Evolutionary conservation across 306 rosid species (phyloP).

Genomic region (Lathyrus tuberosus): DNA sequence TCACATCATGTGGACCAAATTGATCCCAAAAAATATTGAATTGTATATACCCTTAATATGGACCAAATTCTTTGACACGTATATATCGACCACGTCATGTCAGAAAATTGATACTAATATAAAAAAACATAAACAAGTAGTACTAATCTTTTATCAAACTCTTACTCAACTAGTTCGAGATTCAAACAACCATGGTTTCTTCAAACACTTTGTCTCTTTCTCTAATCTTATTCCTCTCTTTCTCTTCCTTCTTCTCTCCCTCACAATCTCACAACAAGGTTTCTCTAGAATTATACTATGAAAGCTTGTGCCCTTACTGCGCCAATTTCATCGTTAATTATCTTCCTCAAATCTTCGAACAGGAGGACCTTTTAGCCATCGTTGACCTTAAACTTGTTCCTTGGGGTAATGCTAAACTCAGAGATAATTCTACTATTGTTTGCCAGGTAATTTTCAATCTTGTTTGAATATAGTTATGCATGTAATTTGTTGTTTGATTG

Average conservation of each 20-base stretch:
- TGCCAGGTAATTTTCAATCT: constrained; percentile 64
- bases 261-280: constrained; percentile 60
- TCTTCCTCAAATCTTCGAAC: constrained; percentile 62
- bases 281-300: constrained; percentile 70
- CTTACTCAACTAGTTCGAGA: background rate
- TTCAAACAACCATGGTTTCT: constrained; percentile 49
- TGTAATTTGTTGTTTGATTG: background rate
- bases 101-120: background rate
- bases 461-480: background rate
- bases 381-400: constrained; percentile 81
- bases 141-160: background rate
- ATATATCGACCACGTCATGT: background rate
- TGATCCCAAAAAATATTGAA: too few species aligned
- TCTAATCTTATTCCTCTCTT: constrained; percentile 32
- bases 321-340: constrained; percentile 65
- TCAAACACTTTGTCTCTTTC: constrained; percentile 11
- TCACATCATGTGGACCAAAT: too few species aligned
- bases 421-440: constrained; percentile 53
- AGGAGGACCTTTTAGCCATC: constrained; percentile 59
- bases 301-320: constrained; percentile 82
- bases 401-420: constrained; percentile 84
- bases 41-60: background rate
- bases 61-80: background rate
- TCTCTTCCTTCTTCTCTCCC: constrained; percentile 39
- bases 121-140: too few species aligned